Conservation (phyloP, 2,329 filamentous ascomycete species). For the Fusarium incarnatum region DNA sequence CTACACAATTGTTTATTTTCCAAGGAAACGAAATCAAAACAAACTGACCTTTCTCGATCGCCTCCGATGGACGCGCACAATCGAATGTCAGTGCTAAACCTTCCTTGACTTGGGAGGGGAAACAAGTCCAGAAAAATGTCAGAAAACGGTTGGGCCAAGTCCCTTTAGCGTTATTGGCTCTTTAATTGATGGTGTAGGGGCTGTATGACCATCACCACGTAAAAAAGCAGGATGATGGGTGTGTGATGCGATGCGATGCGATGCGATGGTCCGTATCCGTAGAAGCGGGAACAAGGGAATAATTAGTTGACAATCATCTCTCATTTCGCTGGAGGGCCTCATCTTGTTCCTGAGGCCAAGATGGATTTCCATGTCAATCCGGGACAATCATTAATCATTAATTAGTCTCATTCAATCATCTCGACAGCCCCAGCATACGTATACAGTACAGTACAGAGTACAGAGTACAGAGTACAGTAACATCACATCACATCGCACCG, state of each 20-base stretch:
- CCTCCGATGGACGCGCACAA: slow-evolving; percentile 1
- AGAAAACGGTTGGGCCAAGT: slow-evolving; percentile 26
- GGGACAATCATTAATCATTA: slow-evolving; percentile 18
- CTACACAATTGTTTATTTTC: slow-evolving; percentile 17
- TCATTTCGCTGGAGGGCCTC: slow-evolving; percentile 8
- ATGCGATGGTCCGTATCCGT: no score
- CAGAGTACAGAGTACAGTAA: not conserved
- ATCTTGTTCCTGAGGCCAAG: slow-evolving; percentile 31
- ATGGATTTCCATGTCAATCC: slow-evolving; percentile 5
- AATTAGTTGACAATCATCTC: not conserved
- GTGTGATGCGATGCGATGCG: slow-evolving; percentile 31
- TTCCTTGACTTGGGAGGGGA: slow-evolving; percentile 7
- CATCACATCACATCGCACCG: slow-evolving; percentile 2
- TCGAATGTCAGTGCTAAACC: slow-evolving; percentile 19
- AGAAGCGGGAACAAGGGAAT: slow-evolving; percentile 4
- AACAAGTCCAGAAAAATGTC: slow-evolving; percentile 4
- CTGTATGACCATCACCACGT: slow-evolving; percentile 1
- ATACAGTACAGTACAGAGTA: slow-evolving; percentile 7
- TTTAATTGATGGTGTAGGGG: slow-evolving; percentile 26
- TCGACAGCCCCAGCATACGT: slow-evolving; percentile 20
- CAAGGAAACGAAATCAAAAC: slow-evolving; percentile 27
- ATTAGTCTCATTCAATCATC: not conserved
- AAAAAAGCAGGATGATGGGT: slow-evolving; percentile 37
- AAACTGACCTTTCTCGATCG: not conserved
- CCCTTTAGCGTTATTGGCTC: slow-evolving; percentile 13